phyloP scores from a whole-genome alignment of 2,329 filamentous ascomycete species.

The Cladosporium sp. region DNA sequence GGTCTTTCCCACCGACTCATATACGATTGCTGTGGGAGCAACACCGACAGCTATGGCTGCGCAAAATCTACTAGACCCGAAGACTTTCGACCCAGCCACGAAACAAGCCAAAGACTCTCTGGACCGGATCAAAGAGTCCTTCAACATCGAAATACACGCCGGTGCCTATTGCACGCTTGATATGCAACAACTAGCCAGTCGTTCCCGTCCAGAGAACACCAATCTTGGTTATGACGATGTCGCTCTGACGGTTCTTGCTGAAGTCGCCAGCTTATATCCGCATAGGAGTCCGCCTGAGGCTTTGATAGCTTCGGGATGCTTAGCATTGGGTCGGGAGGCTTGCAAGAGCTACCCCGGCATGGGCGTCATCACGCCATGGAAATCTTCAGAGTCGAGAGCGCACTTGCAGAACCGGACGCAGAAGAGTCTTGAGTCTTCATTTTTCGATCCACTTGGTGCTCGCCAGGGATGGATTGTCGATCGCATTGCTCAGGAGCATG shows the following conservation, averaged over 20 bases:
- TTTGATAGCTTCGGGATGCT: conserved; percentile 62
- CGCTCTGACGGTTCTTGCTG: conserved; percentile 63
- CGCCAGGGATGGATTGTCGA: conserved; percentile 62
- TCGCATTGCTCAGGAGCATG: conserved; percentile 76
- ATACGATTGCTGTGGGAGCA: too few relatives aligned
- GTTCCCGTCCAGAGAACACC: conserved; percentile 40
- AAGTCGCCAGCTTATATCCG: conserved; percentile 65
- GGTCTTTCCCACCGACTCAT: too few relatives aligned
- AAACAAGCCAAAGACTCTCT: too few relatives aligned
- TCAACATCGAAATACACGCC: conserved; percentile 52
- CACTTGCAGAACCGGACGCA: not conserved
- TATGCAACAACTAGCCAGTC: conserved; percentile 72
- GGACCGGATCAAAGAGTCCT: too few relatives aligned
- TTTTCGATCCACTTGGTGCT: conserved; percentile 35
- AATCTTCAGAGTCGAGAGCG: conserved; percentile 23
- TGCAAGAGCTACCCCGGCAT: conserved; percentile 68
- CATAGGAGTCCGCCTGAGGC: conserved; percentile 57
- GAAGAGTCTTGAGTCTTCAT: too few relatives aligned
- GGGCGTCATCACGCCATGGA: conserved; percentile 64
- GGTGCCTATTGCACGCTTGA: conserved; percentile 74
- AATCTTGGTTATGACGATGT: conserved; percentile 52
- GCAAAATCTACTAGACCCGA: too few relatives aligned
- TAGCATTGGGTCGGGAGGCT: conserved; percentile 69
- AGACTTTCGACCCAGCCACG: too few relatives aligned
- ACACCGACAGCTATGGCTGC: too few relatives aligned